Evolutionary conservation across 305 asterid species (phyloP).

Genomic region (Andrographis paniculata): DNA sequence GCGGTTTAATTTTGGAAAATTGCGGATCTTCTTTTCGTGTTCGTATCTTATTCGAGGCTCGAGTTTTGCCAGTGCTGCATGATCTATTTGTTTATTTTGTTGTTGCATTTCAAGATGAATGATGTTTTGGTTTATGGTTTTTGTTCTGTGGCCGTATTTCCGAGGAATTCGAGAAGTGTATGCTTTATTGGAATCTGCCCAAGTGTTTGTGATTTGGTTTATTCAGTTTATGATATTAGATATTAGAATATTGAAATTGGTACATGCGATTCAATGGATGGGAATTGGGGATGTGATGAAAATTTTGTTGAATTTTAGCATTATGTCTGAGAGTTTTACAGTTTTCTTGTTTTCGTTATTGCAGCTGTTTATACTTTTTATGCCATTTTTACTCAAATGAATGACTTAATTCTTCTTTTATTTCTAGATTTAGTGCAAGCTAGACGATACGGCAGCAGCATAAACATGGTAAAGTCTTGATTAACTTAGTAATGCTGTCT

Average conservation of each 20-base stretch:
- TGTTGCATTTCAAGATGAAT: too few species aligned
- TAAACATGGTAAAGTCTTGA: conserved; percentile 34
- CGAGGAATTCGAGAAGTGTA: too few species aligned
- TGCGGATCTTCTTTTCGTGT: neutral
- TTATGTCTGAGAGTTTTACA: neutral
- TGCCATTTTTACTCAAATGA: conserved; percentile 4
- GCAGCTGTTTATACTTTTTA: conserved; percentile 3
- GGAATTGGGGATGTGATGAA: neutral
- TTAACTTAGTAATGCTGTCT: conserved; percentile 1
- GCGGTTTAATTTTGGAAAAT: neutral
- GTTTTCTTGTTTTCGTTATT: neutral
- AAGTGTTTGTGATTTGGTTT: neutral
- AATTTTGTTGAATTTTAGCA: neutral
- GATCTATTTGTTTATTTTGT: too few species aligned
- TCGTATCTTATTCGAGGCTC: conserved; percentile 9
- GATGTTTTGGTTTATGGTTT: too few species aligned
- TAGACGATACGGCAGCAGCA: conserved; percentile 13
- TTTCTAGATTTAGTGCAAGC: conserved; percentile 19
- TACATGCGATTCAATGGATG: conserved; percentile 7
- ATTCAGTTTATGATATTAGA: neutral
- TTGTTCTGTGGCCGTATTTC: too few species aligned
- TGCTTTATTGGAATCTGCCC: too few species aligned
- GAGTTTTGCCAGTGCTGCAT: too few species aligned
- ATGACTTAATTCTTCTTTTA: conserved; percentile 13
- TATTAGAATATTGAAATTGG: conserved; percentile 7